Evolutionary conservation across 805 yeast species (phyloP), one percentile per base, ranked within the genome.

Genomic region (Saccharomycopsis sp.): DNA sequence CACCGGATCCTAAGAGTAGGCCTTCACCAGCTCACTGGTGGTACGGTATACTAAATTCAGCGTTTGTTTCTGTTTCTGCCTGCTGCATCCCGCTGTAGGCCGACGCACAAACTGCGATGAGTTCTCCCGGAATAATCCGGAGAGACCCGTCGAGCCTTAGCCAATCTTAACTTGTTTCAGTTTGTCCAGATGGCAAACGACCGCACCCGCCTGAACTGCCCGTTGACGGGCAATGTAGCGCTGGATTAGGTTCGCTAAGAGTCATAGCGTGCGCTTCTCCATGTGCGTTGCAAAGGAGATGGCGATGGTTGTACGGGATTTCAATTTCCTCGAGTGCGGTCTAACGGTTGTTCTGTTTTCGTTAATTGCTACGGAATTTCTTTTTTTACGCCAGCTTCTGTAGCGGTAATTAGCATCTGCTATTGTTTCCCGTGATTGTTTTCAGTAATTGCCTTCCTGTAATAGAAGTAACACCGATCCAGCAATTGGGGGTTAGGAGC

Each of bases 61-160:
- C 15, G 44, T 37, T 12, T n/a, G n/a, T n/a, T 37, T 37, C 15
- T 37, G 15, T 37, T n/a, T 37, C 44, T 37, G n/a, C 9, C 16
- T 44, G 21, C 48, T 44, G 48, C 21, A 16, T 44, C 9, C 7
- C 12, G 8, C 18, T 44, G 48, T 18, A 44, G 21, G 48, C 21
- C 4, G 18, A 44, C 21, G 48, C 21, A 44, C 21, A 12, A 44
- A 16, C 18, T 44, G 48, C 48, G 48, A 44, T 44, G 48, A 44
- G 48, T 44, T 44, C 8, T 44, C 48, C 48, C 48, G 48, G 18
- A 44, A 44, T 12, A 44, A 44, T 44, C 48, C 48, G 48, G 48
- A 44, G 21, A 7, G 8, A 12, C 21, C 21, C 48, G 18, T 20
- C 12, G 48, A 44, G 48, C 37, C 37, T 29, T 29, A 29, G 37